Evolutionary conservation across 495 filamentous ascomycete species (phyloP), one percentile per base, ranked within the genome.

Genomic region (Halenospora varia): DNA sequence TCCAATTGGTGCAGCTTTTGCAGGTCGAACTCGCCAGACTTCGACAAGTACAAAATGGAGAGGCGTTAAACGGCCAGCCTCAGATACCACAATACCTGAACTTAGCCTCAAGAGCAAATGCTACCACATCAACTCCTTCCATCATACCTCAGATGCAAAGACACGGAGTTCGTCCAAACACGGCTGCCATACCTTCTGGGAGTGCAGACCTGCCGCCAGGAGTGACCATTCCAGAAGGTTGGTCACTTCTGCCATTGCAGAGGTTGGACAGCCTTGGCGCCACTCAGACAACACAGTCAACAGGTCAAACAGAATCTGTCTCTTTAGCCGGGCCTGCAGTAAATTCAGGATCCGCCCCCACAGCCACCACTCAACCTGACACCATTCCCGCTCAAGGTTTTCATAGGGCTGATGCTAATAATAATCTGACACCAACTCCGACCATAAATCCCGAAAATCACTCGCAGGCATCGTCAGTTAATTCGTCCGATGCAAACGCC

Each of bases 161-260:
- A 53, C 71, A 78, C 62, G 68, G 68, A 39, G 74, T 60, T 13
- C 52, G 68, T 29, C 63, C 73, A 26, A 68, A 73, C 25, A 69
- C 73, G 19, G 61, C 72, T 19, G 70, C 82, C 8, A 77, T 91
- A 54, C 75, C 78, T 20, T 70, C 87, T 13, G 88, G 86, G 18
- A 85, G 89, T 65, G 66, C 81, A 20, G 82, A 87, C 42, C 73
- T 93, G 18, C 89, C 89, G 2, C 80, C 84, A 40, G 89, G 90
- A 9, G 74, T 93, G 13, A 80, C 71, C 11, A 81, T 95, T 25
- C 90, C 90, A 1, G 75, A 79, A 41, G 89, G 89, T 6, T 95
- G 89, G 89, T 85, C 82, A 20, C 67, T 95, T 24, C 71, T 88
- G 26, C 88, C 88, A 51, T 75, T 91, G 10, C 79, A 87, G 40